These are phyloP conservation scores for Aspergillus pseudoterreus DNA, from an alignment of 2,329 filamentous ascomycete species.

Conservation along the genomic window DNA sequence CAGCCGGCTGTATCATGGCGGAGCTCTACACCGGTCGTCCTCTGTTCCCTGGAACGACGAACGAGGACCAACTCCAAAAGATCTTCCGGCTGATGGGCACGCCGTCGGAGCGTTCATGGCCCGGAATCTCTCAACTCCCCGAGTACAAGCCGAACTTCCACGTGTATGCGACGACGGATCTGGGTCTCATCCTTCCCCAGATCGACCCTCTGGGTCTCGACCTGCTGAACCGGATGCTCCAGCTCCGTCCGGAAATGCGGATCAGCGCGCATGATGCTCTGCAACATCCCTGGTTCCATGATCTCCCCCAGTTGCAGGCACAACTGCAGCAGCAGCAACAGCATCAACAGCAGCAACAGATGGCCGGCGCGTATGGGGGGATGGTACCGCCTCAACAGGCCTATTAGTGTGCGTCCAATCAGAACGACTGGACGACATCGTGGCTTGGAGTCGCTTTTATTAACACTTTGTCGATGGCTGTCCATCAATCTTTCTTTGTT, in stretches of 20 bases:
- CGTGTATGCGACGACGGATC: slow-evolving; percentile 87
- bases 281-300: slow-evolving; percentile 86
- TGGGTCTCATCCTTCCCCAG: slow-evolving; percentile 80
- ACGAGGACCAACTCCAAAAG: slow-evolving; percentile 93
- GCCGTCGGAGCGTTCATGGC: slow-evolving; percentile 91
- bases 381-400: slow-evolving; percentile 35
- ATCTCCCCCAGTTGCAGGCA: slow-evolving; percentile 54
- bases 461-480: background rate
- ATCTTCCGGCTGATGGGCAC: slow-evolving; percentile 99
- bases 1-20: slow-evolving; percentile 98
- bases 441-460: background rate
- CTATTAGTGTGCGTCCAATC: slow-evolving; percentile 21
- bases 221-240: slow-evolving; percentile 83
- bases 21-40: slow-evolving; percentile 98
- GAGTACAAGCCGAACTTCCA: slow-evolving; percentile 97
- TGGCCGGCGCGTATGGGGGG: slow-evolving; percentile 37
- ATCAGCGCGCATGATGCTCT: slow-evolving; percentile 84
- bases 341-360: slow-evolving; percentile 37
- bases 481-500: background rate
- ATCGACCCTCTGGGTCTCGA: slow-evolving; percentile 86
- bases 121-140: slow-evolving; percentile 89
- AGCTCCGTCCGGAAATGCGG: slow-evolving; percentile 85
- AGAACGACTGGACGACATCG: background rate
- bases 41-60: slow-evolving; percentile 94
- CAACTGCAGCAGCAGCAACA: slow-evolving; percentile 43